Base-by-base conservation (phyloP, 2,329 filamentous ascomycete species). In the Aspergillus chevalieri region DNA sequence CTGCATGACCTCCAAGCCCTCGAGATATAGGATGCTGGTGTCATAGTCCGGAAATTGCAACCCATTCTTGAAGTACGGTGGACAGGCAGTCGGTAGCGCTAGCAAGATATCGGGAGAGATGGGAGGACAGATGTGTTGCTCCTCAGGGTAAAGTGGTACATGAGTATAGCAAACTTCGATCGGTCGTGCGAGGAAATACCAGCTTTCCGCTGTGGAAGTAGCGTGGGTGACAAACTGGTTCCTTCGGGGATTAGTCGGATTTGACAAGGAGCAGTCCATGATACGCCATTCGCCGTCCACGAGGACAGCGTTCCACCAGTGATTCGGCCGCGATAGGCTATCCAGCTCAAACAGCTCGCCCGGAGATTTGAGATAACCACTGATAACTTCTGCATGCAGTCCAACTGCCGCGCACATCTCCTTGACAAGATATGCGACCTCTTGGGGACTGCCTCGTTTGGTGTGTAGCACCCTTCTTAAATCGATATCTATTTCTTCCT, bases 251-350 rank as follows among this genome's bases (percentile, higher is more conserved):
- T 97, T 89, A 0, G 92, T 95, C 10, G 92, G 91, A 55, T 86
- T 91, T 3, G 93, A 90, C 44, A 98, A 77, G 33, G 89, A 94
- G 66, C 89, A 93, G 68, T 98, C 93, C 74, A 98, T 89, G 57
- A 97, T 87, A 46, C 93, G 86, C 93, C 93, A 98, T 70, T 96
- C 90, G 19, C 87, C 86, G 67, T 98, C 93, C 7, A 96, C 84
- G 33, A 96, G 74, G 15, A 97, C 89, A 0, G 89, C 85, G 60
- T 98, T 98, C 93, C 93, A 98, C 84, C 87, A 97, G 71, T 98
- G 93, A 63, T 98, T 98, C 0, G 92, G 80, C 26, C 85, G 83
- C n/a, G 89, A 88, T 67, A 92, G 82, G 50, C 86, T 85, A 53
- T 87, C 87, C 41, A 90, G 76, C 60, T 97, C 91, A 1, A 86